phyloP scores from a whole-genome alignment of 2,329 filamentous ascomycete species.

The Orbilia javanica region DNA sequence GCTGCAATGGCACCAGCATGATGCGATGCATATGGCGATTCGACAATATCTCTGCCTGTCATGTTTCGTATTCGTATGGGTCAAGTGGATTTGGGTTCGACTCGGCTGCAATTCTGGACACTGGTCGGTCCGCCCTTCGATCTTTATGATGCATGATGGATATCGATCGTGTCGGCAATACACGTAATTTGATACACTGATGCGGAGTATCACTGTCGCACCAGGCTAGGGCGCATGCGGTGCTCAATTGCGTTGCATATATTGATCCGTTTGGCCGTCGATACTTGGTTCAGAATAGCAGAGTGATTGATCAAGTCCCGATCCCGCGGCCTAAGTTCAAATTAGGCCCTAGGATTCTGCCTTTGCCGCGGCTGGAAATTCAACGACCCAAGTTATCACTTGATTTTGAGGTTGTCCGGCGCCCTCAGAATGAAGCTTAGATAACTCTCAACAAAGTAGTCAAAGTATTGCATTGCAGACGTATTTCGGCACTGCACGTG shows the following conservation, averaged over 20 bases:
- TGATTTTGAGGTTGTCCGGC: background rate
- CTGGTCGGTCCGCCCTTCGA: background rate
- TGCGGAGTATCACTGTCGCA: background rate
- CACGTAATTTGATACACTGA: background rate
- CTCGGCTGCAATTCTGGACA: background rate
- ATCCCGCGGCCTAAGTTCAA: background rate
- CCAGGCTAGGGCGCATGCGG: background rate
- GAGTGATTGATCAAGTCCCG: background rate
- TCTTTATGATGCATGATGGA: background rate
- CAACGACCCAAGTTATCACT: background rate
- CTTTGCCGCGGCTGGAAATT: slow-evolving; percentile 15
- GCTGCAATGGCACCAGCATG: slow-evolving; percentile 5
- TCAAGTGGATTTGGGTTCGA: background rate
- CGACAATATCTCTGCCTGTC: no score
- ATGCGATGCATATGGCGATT: background rate
- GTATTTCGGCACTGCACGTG: no score
- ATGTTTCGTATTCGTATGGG: slow-evolving; percentile 21
- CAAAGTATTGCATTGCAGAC: background rate
- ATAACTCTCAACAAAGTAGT: background rate
- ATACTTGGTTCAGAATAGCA: background rate
- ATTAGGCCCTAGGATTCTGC: background rate
- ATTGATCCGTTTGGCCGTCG: background rate
- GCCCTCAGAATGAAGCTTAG: background rate
- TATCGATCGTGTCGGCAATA: background rate
- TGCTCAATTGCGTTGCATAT: background rate